Base-by-base conservation (phyloP, 306 rosid genomes). In the Heteromeles arbutifolia region DNA sequence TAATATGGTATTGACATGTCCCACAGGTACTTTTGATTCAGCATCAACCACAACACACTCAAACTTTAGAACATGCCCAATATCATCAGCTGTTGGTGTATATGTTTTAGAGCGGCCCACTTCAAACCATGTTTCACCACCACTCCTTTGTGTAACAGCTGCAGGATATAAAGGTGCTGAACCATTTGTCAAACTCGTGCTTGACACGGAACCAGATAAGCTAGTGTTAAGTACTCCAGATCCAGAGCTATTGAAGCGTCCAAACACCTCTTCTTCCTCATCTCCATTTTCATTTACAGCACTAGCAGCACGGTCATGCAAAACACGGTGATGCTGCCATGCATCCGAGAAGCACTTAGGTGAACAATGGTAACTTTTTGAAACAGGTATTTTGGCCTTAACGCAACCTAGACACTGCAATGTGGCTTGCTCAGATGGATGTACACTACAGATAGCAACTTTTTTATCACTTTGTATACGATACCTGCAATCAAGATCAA, bases 291-390 rank as follows among this genome's bases (percentile, higher is more conserved):
- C 98, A 76, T 89, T 95, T 72, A 82, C 86, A 19, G 97, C 93
- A 86, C 87, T 92, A 41, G 97, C 90, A 76, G 97, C 97, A 69
- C 97, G 97, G 58, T 96, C 99, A 84, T 96, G 99, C 79, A 96
- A 80, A 71, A 85, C 91, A 76, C 98, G 99, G 59, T 96, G 99
- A 85, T 92, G 98, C 81, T 90, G 99, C 99, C 99, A 96, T 44
- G 97, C 96, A 79, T 96, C 98, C 13, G 93, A 87, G 84, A 96
- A 96, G 81, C 99, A 96, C 84, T 89, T 92, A 12, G 97, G 77
- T 19, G 96, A 80, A 89, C 99, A 96, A 72, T 96, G 99, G 65
- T 89, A 96, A 80, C 99, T 96, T 84, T 90, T 96, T 78, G 95
- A 76, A 59, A 84, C 85, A 65, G 97, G 98, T 72, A 96, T 65